phyloP scores from a whole-genome alignment of 305 asterid genomes.

The Fraxinus ornus region DNA sequence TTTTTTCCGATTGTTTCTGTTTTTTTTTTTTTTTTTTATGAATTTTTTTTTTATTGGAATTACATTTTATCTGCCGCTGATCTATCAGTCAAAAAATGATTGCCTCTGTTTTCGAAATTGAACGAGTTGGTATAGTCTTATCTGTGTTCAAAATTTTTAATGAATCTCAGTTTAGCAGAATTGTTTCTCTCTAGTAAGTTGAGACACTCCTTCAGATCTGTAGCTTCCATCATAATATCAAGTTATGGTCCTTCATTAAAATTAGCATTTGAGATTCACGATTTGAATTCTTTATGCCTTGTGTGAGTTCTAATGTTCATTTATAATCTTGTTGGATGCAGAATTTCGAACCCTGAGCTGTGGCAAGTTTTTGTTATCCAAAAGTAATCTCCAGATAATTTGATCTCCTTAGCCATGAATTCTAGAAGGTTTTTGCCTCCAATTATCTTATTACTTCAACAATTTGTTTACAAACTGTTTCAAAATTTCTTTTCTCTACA shows the following conservation, averaged over 20 bases:
- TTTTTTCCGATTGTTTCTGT: too few relatives aligned
- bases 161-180: not conserved
- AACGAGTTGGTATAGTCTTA: not conserved
- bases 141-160: not conserved
- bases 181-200: not conserved
- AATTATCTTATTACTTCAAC: not conserved
- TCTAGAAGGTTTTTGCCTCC: slow-evolving; percentile 40
- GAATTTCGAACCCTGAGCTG: not conserved
- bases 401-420: slow-evolving; percentile 37
- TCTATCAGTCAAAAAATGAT: not conserved
- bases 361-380: not conserved
- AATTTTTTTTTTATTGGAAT: not conserved
- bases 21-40: too few relatives aligned
- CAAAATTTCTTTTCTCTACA: not conserved
- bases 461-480: not conserved
- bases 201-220: not conserved
- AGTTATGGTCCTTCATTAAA: not conserved
- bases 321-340: not conserved
- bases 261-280: not conserved
- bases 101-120: not conserved
- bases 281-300: not conserved
- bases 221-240: not conserved
- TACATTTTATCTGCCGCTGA: not conserved
- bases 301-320: not conserved
- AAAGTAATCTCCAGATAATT: not conserved